Conservation (phyloP, 192 early-diverging fungal genomes). For the Backusella parvicylindrica region DNA sequence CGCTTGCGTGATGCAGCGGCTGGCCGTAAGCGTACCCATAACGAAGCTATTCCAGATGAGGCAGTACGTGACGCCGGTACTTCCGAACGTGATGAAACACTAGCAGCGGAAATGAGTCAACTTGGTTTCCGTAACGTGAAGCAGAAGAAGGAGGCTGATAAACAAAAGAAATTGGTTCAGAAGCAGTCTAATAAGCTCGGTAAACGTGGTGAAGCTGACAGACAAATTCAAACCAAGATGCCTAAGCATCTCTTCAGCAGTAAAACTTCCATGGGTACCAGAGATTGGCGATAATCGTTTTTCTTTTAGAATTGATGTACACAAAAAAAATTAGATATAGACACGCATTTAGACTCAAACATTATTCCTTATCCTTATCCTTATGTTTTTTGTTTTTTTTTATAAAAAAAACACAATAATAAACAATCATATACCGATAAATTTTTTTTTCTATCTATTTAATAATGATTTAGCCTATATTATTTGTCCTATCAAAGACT, state of each 20-base stretch:
- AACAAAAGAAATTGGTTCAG: slow-evolving; percentile 71
- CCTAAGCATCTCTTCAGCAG: slow-evolving; percentile 97
- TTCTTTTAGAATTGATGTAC: background rate
- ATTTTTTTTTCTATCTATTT: background rate
- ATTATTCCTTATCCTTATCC: background rate
- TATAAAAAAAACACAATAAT: no score
- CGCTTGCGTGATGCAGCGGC: slow-evolving; percentile 48
- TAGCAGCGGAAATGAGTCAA: slow-evolving; percentile 60
- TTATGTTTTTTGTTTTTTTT: background rate
- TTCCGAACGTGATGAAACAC: slow-evolving; percentile 56
- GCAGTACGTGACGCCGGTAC: slow-evolving; percentile 61
- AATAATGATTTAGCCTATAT: background rate
- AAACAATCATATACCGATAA: no score
- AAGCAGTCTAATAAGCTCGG: slow-evolving; percentile 73
- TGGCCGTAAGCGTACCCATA: slow-evolving; percentile 70
- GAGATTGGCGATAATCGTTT: slow-evolving; percentile 71
- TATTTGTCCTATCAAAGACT: background rate
- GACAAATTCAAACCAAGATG: slow-evolving; percentile 85
- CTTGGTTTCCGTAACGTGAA: slow-evolving; percentile 72
- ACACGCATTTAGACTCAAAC: background rate
- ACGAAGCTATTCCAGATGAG: slow-evolving; percentile 65
- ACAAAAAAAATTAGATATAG: background rate
- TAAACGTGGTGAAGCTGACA: slow-evolving; percentile 87
- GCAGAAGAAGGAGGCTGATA: slow-evolving; percentile 67
- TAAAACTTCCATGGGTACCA: slow-evolving; percentile 80